Percentiles rank a stretch among this genome's conserved stretches.
Conservation (phyloP, 2,329 filamentous ascomycete species). For the Neoscytalidium dimidiatum region DNA sequence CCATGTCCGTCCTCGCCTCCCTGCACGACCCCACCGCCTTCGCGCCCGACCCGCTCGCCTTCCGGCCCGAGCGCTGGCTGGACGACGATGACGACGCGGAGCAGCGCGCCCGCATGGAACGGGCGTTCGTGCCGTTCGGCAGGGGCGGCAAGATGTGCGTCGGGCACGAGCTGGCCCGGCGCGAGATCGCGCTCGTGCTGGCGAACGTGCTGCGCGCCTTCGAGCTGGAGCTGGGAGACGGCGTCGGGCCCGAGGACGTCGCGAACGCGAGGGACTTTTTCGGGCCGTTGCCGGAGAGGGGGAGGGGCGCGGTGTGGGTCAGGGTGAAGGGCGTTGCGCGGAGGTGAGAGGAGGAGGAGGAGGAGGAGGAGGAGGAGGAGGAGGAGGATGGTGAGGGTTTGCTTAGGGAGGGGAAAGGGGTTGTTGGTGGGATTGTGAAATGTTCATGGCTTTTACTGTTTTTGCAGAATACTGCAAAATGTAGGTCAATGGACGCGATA, state of each 20-base stretch:
- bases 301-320: constrained; percentile 23
- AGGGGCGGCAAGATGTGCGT: constrained; percentile 40
- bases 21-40: constrained; percentile 22
- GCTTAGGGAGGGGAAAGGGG: too few relatives aligned
- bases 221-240: constrained; percentile 22
- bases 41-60: constrained; percentile 20
- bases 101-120: constrained; percentile 25
- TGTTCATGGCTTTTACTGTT: too few relatives aligned
- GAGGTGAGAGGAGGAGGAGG: too few relatives aligned
- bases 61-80: constrained; percentile 26
- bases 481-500: too few relatives aligned
- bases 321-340: neutral
- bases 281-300: constrained; percentile 20
- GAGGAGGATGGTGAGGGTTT: too few relatives aligned
- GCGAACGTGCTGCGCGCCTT: constrained; percentile 21
- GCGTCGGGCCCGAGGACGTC: constrained; percentile 24
- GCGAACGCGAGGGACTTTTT: constrained; percentile 25
- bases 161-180: constrained; percentile 37
- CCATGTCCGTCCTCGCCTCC: constrained; percentile 22
- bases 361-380: too few relatives aligned
- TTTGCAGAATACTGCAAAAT: too few relatives aligned
- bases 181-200: constrained; percentile 25
- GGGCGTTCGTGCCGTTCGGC: constrained; percentile 40
- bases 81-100: neutral
- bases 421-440: too few relatives aligned